A percentile compares a stretch with the other conserved stretches of the same genome.
Conservation (phyloP, 148 eudicot genomes). For the Camellia sinensis region DNA sequence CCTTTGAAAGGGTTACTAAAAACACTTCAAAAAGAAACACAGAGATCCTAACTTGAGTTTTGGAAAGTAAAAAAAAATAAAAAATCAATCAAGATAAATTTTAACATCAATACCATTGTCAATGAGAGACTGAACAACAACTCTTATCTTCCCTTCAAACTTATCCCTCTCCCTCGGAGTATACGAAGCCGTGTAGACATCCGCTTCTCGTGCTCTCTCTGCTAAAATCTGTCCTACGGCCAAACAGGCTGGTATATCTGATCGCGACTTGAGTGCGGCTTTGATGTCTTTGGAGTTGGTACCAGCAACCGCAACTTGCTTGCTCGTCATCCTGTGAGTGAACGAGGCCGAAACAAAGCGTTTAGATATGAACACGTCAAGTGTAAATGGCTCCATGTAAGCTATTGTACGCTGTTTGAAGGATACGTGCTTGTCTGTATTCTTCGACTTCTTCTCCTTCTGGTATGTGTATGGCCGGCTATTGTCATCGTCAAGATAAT, state of each 20-base stretch:
- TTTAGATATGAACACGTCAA: constrained; percentile 85
- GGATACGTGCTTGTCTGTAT: constrained; percentile 79
- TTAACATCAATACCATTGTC: constrained; percentile 90
- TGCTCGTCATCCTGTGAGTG: constrained; percentile 87
- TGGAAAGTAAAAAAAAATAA: neutral
- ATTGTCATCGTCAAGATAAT: constrained; percentile 87
- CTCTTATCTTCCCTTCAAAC: constrained; percentile 95
- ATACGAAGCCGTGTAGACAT: constrained; percentile 86
- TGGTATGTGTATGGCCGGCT: constrained; percentile 91
- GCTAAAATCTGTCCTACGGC: constrained; percentile 72
- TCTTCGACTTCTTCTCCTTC: constrained; percentile 85
- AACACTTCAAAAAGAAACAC: neutral
- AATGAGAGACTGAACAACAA: constrained; percentile 90
- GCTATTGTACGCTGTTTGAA: constrained; percentile 92
- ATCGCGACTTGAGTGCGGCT: constrained; percentile 71
- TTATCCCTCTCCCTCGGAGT: constrained; percentile 92
- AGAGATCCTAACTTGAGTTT: too few species aligned
- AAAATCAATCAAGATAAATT: constrained; percentile 64
- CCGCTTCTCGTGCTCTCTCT: constrained; percentile 91
- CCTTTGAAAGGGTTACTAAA: neutral
- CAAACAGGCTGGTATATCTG: constrained; percentile 93
- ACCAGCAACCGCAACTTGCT: constrained; percentile 92
- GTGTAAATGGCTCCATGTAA: constrained; percentile 91
- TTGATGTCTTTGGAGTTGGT: constrained; percentile 93
- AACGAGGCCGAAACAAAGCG: constrained; percentile 93